These are phyloP conservation scores for Lachancea lanzarotensis DNA, from an alignment of 805 yeast genomes.

Conservation along the genomic window DNA sequence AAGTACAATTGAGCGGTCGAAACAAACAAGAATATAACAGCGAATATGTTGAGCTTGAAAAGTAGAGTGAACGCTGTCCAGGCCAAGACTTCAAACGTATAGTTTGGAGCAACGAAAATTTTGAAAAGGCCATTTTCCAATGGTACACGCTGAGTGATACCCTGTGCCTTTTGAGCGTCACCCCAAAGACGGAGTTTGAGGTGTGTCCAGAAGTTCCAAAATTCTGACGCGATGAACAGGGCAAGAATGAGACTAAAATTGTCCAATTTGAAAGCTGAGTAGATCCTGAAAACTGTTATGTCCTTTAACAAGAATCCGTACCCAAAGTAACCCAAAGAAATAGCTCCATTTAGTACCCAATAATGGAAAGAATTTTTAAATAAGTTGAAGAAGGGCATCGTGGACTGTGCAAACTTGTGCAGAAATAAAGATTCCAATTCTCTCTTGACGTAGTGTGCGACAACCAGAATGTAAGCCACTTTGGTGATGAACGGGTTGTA, in stretches of 20 bases:
- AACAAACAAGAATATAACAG: slow-evolving; percentile 62
- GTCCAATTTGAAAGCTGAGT: slow-evolving; percentile 13
- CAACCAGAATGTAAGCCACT: slow-evolving; percentile 39
- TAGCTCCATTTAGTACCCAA: slow-evolving; percentile 81
- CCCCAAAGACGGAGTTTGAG: slow-evolving; percentile 50
- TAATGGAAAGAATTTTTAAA: slow-evolving; percentile 89
- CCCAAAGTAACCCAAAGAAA: slow-evolving; percentile 43
- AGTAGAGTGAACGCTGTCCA: slow-evolving; percentile 70
- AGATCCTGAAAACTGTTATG: slow-evolving; percentile 13
- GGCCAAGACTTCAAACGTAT: slow-evolving; percentile 73
- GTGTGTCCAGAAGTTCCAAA: slow-evolving; percentile 70
- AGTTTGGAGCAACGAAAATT: slow-evolving; percentile 85
- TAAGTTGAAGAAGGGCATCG: slow-evolving; percentile 86
- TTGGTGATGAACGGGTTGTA: slow-evolving; percentile 25
- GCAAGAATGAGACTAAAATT: slow-evolving; percentile 32
- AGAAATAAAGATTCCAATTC: slow-evolving; percentile 81
- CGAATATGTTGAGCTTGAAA: slow-evolving; percentile 65
- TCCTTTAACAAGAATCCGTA: slow-evolving; percentile 37
- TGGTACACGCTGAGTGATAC: slow-evolving; percentile 33
- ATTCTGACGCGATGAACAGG: slow-evolving; percentile 54
- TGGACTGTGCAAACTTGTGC: slow-evolving; percentile 78
- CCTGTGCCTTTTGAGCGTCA: slow-evolving; percentile 31
- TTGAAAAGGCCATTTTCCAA: slow-evolving; percentile 79
- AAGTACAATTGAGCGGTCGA: slow-evolving; percentile 77
- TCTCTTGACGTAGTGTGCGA: slow-evolving; percentile 79